Base-by-base conservation (phyloP, 1,284 basidiomycete species). In the Puccinia sorghi region DNA sequence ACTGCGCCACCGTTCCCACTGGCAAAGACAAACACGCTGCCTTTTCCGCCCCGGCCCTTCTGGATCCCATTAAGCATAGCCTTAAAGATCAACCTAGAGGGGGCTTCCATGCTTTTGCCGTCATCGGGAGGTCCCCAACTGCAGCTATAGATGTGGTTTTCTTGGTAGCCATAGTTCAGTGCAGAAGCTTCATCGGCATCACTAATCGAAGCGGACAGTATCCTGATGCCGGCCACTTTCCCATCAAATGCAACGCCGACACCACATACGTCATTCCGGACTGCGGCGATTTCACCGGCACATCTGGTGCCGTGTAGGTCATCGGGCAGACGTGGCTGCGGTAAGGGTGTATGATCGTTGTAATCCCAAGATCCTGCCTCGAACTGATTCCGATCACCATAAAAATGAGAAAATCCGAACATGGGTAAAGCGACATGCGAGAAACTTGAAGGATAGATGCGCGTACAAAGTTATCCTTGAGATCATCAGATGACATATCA, bases 61-160 rank as follows among this genome's bases (percentile, higher is more conserved):
- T 93, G 91, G 59, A 97, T 90, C 22, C 97, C 97, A 82, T 99
- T 97, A 27, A 98, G 87, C 82, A 99, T 90, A 6, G 97, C 93
- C 84, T 97, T 97, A 84, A 93, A 89, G 82, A 99, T 97, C 64
- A 99, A 87, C 81, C 93, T 92, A 39, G 90, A 90, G 1, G 97
- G 97, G 0, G 90, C 94, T 84, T 99, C 97, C 95, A 99, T 98
- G 20, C 92, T 91, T 82, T 88, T 88, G 7, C 96, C 96, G 83
- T 97, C 93, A 85, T 99, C 97, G 0, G 96, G 92, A 9, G 97
- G 97, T 15, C 97, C 97, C 96, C 96, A 99, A 80, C 92, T 94
- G 86, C 97, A 99, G 79, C 92, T 94, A 87, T 92, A 99, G 82
- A 96, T 94, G 67, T 92, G 92, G 80, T 93, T 94, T 81, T 93